Percentiles rank a stretch among this genome's conserved stretches.
Conservation (phyloP, 1,284 basidiomycete species). For the Leccinum pallidistipes region DNA sequence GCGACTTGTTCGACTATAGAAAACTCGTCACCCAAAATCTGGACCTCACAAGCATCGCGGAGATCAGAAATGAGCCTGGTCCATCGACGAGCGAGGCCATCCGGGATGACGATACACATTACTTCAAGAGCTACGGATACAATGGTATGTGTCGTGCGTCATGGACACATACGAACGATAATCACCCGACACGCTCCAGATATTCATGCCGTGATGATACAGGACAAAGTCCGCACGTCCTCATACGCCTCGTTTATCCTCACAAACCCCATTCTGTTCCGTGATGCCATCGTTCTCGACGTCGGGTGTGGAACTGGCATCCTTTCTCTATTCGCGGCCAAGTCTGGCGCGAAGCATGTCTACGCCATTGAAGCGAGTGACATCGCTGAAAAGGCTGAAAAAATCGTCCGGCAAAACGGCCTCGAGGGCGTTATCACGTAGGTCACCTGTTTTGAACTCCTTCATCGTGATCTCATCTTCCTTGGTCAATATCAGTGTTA, state of each 20-base stretch:
- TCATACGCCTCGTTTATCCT: slow-evolving; percentile 93
- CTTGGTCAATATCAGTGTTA: slow-evolving; percentile 50
- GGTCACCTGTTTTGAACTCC: slow-evolving; percentile 22
- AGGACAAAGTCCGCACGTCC: slow-evolving; percentile 90
- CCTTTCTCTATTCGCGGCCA: slow-evolving; percentile 89
- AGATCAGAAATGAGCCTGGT: slow-evolving; percentile 42
- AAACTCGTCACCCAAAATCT: slow-evolving; percentile 52
- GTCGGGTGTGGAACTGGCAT: slow-evolving; percentile 96
- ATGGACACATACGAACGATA: background rate
- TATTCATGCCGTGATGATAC: slow-evolving; percentile 78
- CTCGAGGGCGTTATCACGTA: slow-evolving; percentile 77
- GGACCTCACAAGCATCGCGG: slow-evolving; percentile 44
- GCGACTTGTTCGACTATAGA: slow-evolving; percentile 61
- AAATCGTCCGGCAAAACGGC: slow-evolving; percentile 82
- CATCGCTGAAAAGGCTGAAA: slow-evolving; percentile 80
- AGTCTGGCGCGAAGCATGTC: slow-evolving; percentile 90
- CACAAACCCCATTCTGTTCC: slow-evolving; percentile 82
- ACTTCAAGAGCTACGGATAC: slow-evolving; percentile 92
- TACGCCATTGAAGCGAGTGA: slow-evolving; percentile 93
- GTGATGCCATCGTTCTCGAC: slow-evolving; percentile 87
- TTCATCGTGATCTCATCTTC: background rate
- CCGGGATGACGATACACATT: slow-evolving; percentile 89
- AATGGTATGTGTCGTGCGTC: slow-evolving; percentile 61
- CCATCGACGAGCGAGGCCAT: slow-evolving; percentile 29
- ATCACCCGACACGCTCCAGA: slow-evolving; percentile 41